Evolutionary conservation across 805 yeast species (phyloP), one percentile per base, ranked within the genome.

Genomic region (Saturnispora diversa): DNA sequence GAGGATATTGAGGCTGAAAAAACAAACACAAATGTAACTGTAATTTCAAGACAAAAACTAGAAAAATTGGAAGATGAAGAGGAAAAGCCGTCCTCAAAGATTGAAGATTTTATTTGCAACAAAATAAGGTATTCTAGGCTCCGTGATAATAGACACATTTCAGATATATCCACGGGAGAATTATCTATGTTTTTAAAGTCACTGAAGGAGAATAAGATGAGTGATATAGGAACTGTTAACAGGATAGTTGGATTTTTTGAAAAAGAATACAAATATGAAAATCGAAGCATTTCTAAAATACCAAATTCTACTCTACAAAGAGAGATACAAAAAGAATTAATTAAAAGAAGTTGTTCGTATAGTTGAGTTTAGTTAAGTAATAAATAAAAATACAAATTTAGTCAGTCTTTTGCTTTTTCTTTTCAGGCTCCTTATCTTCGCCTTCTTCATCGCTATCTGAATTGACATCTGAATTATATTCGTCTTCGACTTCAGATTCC

Each of bases 401-500:
- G 37, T 37, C 32, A 7, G 40, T 36, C 25, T 49, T 49, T 34
- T 40, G 51, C 38, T 48, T 49, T 27, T 49, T 49, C 30, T 27
- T 35, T 20, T 41, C 41, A 2, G 47, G 50, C 31, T 48, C 46
- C 12, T 36, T 34, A 29, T 83, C 90, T 53, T 70, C 84, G 15
- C 35, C 43, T 20, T 35, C 36, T 20, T 37, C 44, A 3, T 13
- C 35, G 11, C n/a, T 26, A 9, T 31, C 39, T 12, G 39, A 36
- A 20, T 27, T 32, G 9, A 25, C 28, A 22, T 39, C 42, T 16
- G 42, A 39, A 21, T 39, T 35, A 31, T 34, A 28, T 58, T 85
- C 96, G 60, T 84, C 94, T 6, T 88, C 94, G 31, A 78, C 77
- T 50, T 84, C 94, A 28, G 58, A 52, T 21, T 49, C 64, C 26